Percentiles rank a stretch among this genome's conserved stretches.
These are phyloP conservation scores for Chlorella sp. DNA, from an alignment of 139 green algal genomes.

Conservation along the genomic window DNA sequence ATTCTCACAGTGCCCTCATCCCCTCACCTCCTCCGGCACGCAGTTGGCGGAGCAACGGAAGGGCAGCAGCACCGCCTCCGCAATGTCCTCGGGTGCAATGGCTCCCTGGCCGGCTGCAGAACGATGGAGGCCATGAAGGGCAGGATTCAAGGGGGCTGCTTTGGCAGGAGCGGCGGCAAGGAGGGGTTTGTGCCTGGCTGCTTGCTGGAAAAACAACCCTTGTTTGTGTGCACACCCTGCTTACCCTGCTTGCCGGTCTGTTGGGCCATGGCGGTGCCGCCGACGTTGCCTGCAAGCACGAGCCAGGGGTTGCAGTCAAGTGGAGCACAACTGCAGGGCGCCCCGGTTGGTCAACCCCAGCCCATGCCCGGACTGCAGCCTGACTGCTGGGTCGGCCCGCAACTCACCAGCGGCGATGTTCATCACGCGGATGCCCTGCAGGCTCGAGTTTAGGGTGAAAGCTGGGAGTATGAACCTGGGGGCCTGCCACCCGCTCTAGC, in stretches of 20 bases:
- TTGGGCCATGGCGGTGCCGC: constrained; percentile 24
- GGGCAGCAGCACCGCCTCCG: constrained; percentile 21
- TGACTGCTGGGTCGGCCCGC: too few species aligned
- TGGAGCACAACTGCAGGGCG: too few species aligned
- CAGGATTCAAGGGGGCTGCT: neutral
- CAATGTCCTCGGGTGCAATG: constrained; percentile 24
- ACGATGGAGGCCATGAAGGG: neutral
- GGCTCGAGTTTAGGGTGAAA: too few species aligned
- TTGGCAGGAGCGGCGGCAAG: neutral
- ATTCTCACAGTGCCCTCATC: too few species aligned
- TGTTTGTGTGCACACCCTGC: neutral
- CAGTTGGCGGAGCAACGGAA: constrained; percentile 35
- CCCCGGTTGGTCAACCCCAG: too few species aligned
- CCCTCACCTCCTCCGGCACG: constrained; percentile 27
- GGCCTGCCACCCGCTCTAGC: too few species aligned
- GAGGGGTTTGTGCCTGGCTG: too few species aligned
- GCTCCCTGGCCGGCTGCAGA: constrained; percentile 35
- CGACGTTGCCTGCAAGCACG: constrained; percentile 7
- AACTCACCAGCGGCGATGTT: neutral
- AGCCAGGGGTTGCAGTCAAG: too few species aligned
- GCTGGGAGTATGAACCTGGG: too few species aligned
- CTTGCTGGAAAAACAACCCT: neutral
- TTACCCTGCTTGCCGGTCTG: constrained; percentile 34
- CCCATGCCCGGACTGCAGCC: too few species aligned
- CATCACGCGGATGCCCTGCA: constrained; percentile 15